These are phyloP conservation scores for Acacia confusa DNA, from an alignment of 306 rosid genomes.

Conservation along the genomic window DNA sequence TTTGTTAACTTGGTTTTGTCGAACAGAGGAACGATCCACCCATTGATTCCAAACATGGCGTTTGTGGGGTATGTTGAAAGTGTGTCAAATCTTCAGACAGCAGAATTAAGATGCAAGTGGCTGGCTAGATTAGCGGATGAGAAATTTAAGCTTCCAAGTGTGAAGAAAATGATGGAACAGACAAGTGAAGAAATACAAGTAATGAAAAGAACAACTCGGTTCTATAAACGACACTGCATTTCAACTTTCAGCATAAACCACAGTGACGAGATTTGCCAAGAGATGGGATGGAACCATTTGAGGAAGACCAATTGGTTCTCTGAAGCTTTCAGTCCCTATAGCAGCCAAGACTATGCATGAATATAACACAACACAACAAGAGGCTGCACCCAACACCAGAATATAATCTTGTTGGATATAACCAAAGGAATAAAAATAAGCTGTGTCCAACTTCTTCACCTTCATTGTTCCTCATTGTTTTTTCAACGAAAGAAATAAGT, in stretches of 20 bases:
- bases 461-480: background rate
- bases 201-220: slow-evolving; percentile 58
- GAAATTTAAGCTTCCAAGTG: slow-evolving; percentile 57
- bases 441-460: background rate
- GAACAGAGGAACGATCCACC: slow-evolving; percentile 57
- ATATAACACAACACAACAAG: background rate
- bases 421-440: background rate
- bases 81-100: slow-evolving; percentile 59
- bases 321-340: slow-evolving; percentile 61
- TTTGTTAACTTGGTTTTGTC: background rate
- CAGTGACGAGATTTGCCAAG: slow-evolving; percentile 59
- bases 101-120: slow-evolving; percentile 66
- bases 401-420: background rate
- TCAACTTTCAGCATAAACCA: slow-evolving; percentile 74
- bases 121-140: slow-evolving; percentile 47
- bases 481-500: background rate
- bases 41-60: slow-evolving; percentile 64
- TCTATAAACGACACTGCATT: slow-evolving; percentile 62
- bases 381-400: too few relatives aligned
- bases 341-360: slow-evolving; percentile 51
- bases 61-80: slow-evolving; percentile 68
- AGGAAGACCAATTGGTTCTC: slow-evolving; percentile 57
- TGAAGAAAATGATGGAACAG: slow-evolving; percentile 47
- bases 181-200: slow-evolving; percentile 36
- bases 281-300: slow-evolving; percentile 53